Conservation (phyloP, 768 basidiomycete genomes). For the Podaxis mareebaensis region DNA sequence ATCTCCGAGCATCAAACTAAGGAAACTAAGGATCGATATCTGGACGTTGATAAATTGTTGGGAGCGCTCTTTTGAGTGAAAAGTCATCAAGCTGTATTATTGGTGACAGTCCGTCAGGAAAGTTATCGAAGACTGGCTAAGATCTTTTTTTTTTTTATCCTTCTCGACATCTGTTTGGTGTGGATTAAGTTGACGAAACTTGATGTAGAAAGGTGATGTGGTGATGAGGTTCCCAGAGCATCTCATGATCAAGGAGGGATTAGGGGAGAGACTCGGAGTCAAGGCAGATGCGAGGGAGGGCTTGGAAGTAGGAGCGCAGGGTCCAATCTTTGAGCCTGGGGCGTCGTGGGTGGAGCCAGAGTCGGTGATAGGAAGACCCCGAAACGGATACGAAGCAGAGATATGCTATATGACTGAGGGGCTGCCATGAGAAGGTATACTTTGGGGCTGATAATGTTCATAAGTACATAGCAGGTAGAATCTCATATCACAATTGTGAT, state of each 20-base stretch:
- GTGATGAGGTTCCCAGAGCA: background rate
- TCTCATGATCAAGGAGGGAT: background rate
- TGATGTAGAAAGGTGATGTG: background rate
- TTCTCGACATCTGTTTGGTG: no score
- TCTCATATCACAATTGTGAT: background rate
- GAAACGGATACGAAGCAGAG: no score
- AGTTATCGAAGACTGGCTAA: background rate
- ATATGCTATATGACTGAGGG: background rate
- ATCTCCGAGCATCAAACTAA: background rate
- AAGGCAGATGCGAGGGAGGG: background rate
- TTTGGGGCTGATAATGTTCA: background rate
- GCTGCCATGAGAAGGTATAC: background rate
- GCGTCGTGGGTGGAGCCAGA: background rate
- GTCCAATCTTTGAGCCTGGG: background rate
- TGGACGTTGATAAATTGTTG: background rate
- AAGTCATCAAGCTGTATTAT: background rate
- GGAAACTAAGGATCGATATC: background rate
- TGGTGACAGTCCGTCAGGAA: background rate
- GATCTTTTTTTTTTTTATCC: background rate
- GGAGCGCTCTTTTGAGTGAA: background rate
- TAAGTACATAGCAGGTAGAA: background rate
- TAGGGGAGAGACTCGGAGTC: background rate
- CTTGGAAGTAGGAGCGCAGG: background rate
- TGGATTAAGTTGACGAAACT: background rate
- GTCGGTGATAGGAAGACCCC: background rate